Conservation (phyloP, 2,329 filamentous ascomycete genomes). For the Thermothelomyces thermophilus region DNA sequence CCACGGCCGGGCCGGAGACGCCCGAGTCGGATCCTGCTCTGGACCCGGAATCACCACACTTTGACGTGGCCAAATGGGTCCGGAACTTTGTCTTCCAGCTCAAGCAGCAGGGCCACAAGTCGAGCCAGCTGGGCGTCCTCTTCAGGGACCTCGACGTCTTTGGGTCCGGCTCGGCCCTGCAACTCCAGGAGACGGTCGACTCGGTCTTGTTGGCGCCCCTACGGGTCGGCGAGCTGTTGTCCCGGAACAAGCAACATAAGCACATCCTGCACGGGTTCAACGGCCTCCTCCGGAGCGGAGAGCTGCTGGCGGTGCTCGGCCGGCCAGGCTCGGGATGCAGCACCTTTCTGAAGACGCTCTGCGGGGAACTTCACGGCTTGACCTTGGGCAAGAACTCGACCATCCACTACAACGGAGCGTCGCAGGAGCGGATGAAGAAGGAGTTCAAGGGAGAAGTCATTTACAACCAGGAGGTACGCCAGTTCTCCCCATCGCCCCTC, state of each 20-base stretch:
- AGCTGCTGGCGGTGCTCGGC: conserved; percentile 64
- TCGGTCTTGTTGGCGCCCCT: conserved; percentile 53
- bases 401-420: conserved; percentile 59
- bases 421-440: conserved; percentile 45
- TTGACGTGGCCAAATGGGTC: conserved; percentile 39
- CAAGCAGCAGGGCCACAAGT: conserved; percentile 48
- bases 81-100: conserved; percentile 36
- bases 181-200: conserved; percentile 61
- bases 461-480: conserved; percentile 61
- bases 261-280: conserved; percentile 60
- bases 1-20: background rate
- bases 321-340: conserved; percentile 59
- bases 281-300: conserved; percentile 55
- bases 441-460: conserved; percentile 61
- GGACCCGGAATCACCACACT: conserved; percentile 34
- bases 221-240: conserved; percentile 49
- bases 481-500: no score
- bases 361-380: conserved; percentile 54
- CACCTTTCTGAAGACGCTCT: conserved; percentile 57
- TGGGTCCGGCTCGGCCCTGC: conserved; percentile 59
- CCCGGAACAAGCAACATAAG: conserved; percentile 40
- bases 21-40: conserved; percentile 27
- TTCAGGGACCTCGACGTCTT: conserved; percentile 61
- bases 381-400: conserved; percentile 42
- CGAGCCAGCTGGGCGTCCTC: conserved; percentile 51